Base-by-base conservation (phyloP, 2,329 filamentous ascomycete genomes). In the Microdochium bolleyi region DNA sequence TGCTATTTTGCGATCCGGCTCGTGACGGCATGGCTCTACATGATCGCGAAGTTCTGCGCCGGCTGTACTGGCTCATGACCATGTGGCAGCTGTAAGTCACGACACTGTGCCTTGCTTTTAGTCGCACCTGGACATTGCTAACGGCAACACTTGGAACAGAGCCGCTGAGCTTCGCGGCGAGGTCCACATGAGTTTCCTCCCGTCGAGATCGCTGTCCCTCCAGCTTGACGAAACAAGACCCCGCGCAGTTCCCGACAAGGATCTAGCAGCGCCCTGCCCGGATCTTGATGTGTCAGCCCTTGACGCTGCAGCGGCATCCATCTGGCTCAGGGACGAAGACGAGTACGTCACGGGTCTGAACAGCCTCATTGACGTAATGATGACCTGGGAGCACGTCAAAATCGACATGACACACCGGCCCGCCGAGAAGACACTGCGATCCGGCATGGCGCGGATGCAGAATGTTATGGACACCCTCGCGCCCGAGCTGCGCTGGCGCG, bases 401-500 rank as follows among this genome's bases (percentile, higher is more conserved):
- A 13, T 24, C 22, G 41, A 46, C 41, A 46, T 46, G 41, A 19
- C 21, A 7, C 41, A 46, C 21, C 41, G n/a, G 13, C 21, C 41
- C 3, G n/a, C 41, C 5, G 19, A 16, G 19, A 13, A 46, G 14
- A 24, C 41, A 4, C 19, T 46, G 41, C 13, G 5, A 8, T 16
- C 41, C 3, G 41, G 41, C 3, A 46, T 46, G 41, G 19, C n/a
- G 16, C 41, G 41, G 14, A 24, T 46, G 41, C 41, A 46, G 21
- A 19, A 51, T 0, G 61, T 67, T 2, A 54, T 70, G 5, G 64
- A 70, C 44, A 51, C 49, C 16, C 62, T 71, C 1, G 66, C 65
- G 0, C 63, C 66, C 0, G 63, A 68, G 34, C 56, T 71, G 1
- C 60, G 66, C 3, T 71, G 69, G 69, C 60, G 67, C 1, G 68